Base-by-base conservation (phyloP, 2,329 filamentous ascomycete species). In the Colletotrichum siamense region DNA sequence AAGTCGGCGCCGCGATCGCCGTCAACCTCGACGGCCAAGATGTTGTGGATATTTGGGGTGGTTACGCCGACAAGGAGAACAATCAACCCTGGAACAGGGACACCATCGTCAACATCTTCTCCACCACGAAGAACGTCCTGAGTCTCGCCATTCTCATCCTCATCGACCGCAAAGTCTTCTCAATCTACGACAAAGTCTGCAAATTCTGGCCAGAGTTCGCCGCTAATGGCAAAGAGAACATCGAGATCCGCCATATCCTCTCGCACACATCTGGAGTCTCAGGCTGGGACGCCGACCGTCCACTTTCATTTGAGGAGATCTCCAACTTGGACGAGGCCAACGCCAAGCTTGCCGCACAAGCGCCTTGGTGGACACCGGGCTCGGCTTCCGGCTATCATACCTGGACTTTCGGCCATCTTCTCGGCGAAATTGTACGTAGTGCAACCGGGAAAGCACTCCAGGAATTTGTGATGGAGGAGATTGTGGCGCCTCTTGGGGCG, bases 131-230 rank as follows among this genome's bases (percentile, higher is more conserved):
- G 76, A 82, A 79, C 0, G 76, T 87, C 49, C 81, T 81, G 12
- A 81, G 80, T 6, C 80, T 88, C 12, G 84, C 86, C 0, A 80
- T 81, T 1, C 79, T 87, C 28, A 79, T 87, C 22, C 84, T 87
- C 4, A 80, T 86, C 28, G 83, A 86, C 61, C 84, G 85, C 4
- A 84, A 84, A 16, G 77, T 84, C 0, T 69, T 89, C 2, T 79
- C 84, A 67, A 78, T 82, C 1, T 76, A 84, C 61, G 86, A 82
- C 22, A 83, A 83, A 6, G 85, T 89, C 6, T 77, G 83, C 6
- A 81, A 83, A 44, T 85, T 88, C 79, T 89, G 87, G 87, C 87
- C 87, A 2, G 87, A 88, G 30, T 88, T 88, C 68, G 85, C 80
- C 0, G 81, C 78, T 8, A 85, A 86, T 28, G 86, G 85, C 52